These are phyloP conservation scores for Potentilla sterilis DNA, from an alignment of 306 rosid genomes.

Conservation along the genomic window DNA sequence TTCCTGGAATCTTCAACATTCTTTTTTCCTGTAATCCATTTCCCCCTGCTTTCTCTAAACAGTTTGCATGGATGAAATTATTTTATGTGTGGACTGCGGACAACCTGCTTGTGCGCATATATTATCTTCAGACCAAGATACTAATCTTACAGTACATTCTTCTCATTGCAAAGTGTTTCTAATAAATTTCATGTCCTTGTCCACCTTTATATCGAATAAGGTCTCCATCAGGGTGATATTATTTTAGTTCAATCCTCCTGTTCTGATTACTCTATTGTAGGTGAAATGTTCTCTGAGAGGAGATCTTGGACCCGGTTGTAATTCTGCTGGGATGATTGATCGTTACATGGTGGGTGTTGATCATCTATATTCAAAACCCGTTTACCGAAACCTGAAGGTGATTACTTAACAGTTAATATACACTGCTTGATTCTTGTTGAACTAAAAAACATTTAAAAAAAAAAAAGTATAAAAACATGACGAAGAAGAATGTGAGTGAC, in stretches of 20 bases:
- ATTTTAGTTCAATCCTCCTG: conserved; percentile 8
- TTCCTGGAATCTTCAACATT: not conserved
- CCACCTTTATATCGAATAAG: not conserved
- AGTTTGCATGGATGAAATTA: not conserved
- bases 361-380: conserved; percentile 79
- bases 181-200: not conserved
- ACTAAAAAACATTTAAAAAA: not conserved
- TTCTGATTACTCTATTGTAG: conserved; percentile 46
- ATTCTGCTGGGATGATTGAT: conserved; percentile 91
- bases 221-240: not conserved
- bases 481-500: conserved; percentile 3
- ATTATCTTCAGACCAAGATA: not conserved
- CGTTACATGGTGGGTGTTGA: conserved; percentile 68
- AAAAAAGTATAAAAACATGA: not conserved
- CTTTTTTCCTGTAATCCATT: not conserved
- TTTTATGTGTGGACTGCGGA: not conserved
- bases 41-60: not conserved
- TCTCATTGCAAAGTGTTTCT: not conserved
- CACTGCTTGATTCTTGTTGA: conserved; percentile 2
- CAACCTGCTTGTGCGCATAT: not conserved
- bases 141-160: not conserved
- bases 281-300: conserved; percentile 87
- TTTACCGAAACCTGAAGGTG: conserved; percentile 82
- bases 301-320: conserved; percentile 87
- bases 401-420: conserved; percentile 9